Percentiles rank a stretch among this genome's conserved stretches.
Conservation (phyloP, 805 yeast genomes). For the Myxozyma vanderwaltii region DNA sequence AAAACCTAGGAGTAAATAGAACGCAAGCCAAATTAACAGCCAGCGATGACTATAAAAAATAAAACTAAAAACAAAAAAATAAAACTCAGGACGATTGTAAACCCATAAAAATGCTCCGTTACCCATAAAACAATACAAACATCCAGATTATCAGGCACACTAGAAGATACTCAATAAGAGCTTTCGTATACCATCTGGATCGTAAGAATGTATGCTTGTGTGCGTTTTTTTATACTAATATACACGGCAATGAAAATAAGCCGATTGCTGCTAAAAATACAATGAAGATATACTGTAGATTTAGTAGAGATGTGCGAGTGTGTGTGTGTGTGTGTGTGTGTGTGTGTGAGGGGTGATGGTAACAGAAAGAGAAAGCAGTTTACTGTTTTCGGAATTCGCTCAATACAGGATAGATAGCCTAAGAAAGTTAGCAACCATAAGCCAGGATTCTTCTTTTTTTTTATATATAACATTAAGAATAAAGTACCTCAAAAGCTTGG, state of each 20-base stretch:
- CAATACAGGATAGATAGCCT: slow-evolving; percentile 93
- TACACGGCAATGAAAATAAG: slow-evolving; percentile 1
- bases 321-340: too few relatives aligned
- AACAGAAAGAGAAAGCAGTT: slow-evolving; percentile 15
- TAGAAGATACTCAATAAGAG: not conserved
- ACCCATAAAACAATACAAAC: slow-evolving; percentile 2
- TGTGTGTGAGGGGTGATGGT: too few relatives aligned
- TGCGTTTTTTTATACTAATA: not conserved
- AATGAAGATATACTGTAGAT: not conserved
- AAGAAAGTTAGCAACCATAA: slow-evolving; percentile 3
- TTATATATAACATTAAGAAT: not conserved
- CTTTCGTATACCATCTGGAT: not conserved
- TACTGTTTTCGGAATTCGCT: slow-evolving; percentile 91
- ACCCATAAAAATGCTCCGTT: slow-evolving; percentile 6
- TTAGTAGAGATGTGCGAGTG: too few relatives aligned
- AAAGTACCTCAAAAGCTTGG: slow-evolving; percentile 77
- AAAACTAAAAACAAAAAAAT: not conserved
- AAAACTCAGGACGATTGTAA: not conserved
- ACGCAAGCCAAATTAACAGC: not conserved
- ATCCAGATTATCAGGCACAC: not conserved
- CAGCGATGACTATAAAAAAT: not conserved
- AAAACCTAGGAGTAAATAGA: not conserved
- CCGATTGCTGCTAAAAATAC: not conserved
- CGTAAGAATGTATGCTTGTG: not conserved
- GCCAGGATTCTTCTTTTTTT: too few relatives aligned